Evolutionary conservation across 2,329 filamentous ascomycete species (phyloP).

Genomic region (Penicillium sp.): DNA sequence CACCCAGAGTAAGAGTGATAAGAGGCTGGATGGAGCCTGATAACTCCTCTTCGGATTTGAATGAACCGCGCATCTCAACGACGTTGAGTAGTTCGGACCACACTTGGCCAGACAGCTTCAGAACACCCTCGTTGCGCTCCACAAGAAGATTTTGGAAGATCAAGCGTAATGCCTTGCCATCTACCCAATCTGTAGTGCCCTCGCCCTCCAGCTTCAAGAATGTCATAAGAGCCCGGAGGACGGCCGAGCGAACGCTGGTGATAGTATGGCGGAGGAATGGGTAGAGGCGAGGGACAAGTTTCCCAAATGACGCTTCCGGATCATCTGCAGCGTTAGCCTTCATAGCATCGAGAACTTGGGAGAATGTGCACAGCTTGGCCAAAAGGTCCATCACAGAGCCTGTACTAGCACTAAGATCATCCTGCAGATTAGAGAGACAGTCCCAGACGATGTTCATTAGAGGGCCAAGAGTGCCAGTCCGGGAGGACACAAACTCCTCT

Average conservation of each 20-base stretch:
- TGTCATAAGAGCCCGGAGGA: conserved; percentile 86
- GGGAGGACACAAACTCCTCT: conserved; percentile 85
- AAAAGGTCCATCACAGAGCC: conserved; percentile 98
- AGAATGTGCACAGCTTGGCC: conserved; percentile 92
- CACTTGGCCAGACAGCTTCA: conserved; percentile 79
- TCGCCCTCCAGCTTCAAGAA: conserved; percentile 84
- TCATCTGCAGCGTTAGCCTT: conserved; percentile 80
- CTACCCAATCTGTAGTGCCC: conserved; percentile 83
- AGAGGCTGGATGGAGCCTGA: conserved; percentile 73
- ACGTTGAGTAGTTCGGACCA: conserved; percentile 76
- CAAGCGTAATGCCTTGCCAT: conserved; percentile 80
- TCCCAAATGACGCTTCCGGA: conserved; percentile 82
- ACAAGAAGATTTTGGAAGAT: conserved; percentile 95
- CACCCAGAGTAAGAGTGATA: conserved; percentile 79
- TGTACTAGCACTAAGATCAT: conserved; percentile 94
- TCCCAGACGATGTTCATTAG: conserved; percentile 97
- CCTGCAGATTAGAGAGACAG: conserved; percentile 91
- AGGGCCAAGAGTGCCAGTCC: conserved; percentile 70
- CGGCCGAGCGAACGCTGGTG: conserved; percentile 87
- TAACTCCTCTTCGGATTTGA: conserved; percentile 70
- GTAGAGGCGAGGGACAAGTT: conserved; percentile 88
- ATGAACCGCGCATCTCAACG: conserved; percentile 59
- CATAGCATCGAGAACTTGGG: conserved; percentile 89
- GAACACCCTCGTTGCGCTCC: conserved; percentile 79
- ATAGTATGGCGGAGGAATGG: conserved; percentile 97